phyloP scores from a whole-genome alignment of 108 stramenopile species.

The Skeletonema potamos region DNA sequence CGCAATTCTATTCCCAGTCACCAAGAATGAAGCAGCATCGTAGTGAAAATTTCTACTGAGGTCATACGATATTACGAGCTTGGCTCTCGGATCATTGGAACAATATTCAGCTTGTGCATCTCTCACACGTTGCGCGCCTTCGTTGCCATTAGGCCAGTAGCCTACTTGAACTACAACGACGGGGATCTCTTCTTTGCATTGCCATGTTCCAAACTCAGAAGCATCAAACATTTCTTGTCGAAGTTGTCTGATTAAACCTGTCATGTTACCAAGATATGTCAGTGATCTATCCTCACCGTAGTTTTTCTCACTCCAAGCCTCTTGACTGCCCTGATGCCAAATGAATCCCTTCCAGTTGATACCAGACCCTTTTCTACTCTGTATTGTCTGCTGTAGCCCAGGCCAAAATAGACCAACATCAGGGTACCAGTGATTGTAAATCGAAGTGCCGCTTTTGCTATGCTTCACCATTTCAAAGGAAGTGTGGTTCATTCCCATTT shows the following conservation, averaged over 20 bases:
- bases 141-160: not conserved
- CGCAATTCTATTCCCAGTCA: conserved; percentile 14
- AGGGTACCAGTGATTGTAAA: conserved; percentile 10
- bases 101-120: conserved; percentile 13
- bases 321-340: not conserved
- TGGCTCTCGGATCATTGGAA: not conserved
- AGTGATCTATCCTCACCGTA: not conserved
- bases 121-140: not conserved
- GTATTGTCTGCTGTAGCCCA: conserved; percentile 4
- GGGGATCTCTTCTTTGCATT: conserved; percentile 20
- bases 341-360: not conserved
- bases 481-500: not conserved
- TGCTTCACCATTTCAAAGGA: conserved; percentile 6
- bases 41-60: conserved; percentile 1
- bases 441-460: not conserved
- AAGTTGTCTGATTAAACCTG: not conserved
- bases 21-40: conserved; percentile 10
- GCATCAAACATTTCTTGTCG: conserved; percentile 14
- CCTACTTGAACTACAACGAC: conserved; percentile 7
- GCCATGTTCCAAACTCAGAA: conserved; percentile 8
- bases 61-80: not conserved
- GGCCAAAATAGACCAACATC: conserved; percentile 3
- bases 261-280: conserved; percentile 14
- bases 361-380: not conserved
- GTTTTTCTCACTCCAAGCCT: not conserved